Evolutionary conservation across 345 rosid genomes (phyloP).

Genomic region (Eucalyptus marginata): DNA sequence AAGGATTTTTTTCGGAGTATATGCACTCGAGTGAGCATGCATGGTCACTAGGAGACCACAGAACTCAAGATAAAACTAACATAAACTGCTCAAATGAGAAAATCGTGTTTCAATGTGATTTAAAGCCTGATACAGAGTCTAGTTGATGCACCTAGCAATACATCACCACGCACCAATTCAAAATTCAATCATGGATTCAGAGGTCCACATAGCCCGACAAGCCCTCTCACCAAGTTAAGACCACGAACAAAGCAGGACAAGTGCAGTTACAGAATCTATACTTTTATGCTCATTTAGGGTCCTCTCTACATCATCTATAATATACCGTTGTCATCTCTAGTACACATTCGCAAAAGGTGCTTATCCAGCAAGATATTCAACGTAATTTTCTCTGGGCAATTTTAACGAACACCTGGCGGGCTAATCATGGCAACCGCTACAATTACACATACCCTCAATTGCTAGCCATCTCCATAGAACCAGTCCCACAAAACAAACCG

Average conservation of each 20-base stretch:
- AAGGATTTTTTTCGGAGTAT: background rate
- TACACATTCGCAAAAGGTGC: background rate
- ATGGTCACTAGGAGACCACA: background rate
- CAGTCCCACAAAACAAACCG: background rate
- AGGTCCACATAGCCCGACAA: background rate
- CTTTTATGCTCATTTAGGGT: background rate
- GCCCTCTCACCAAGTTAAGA: background rate
- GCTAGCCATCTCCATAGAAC: background rate
- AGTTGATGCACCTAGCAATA: background rate
- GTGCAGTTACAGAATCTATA: background rate
- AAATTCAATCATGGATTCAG: background rate
- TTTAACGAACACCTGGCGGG: background rate
- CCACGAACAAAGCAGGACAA: background rate
- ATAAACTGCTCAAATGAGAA: background rate
- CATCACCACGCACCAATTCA: background rate
- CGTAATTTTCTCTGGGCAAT: background rate
- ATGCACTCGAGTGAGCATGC: background rate
- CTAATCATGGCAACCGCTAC: background rate
- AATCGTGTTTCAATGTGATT: background rate
- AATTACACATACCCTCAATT: background rate
- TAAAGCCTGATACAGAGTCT: background rate
- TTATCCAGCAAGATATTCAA: background rate
- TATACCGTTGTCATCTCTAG: background rate
- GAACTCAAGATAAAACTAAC: background rate
- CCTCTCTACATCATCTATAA: background rate